These are phyloP conservation scores for Rubroboletus pulcherrimus DNA, from an alignment of 768 basidiomycete species.

Conservation along the genomic window DNA sequence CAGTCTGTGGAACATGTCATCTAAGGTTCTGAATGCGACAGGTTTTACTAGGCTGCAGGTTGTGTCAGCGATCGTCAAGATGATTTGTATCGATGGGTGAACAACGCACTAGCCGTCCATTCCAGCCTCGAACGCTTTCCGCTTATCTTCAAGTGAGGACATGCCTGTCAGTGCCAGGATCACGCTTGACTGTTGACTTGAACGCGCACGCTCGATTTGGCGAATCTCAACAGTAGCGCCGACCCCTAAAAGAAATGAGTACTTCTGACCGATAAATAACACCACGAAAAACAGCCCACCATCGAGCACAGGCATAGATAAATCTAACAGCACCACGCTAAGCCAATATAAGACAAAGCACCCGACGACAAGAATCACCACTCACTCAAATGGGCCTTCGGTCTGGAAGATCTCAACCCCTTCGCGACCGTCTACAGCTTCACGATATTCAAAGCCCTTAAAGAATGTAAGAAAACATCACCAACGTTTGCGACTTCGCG, in stretches of 20 bases:
- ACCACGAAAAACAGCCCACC: slow-evolving; percentile 40
- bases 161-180: slow-evolving; percentile 91
- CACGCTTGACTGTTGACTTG: slow-evolving; percentile 35
- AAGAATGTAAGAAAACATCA: neutral
- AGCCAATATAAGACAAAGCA: slow-evolving; percentile 1
- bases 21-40: slow-evolving; percentile 88
- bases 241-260: slow-evolving; percentile 47
- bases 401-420: slow-evolving; percentile 73
- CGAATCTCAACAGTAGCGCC: slow-evolving; percentile 84
- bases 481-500: neutral
- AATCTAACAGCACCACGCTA: slow-evolving; percentile 82
- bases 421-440: slow-evolving; percentile 81
- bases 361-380: slow-evolving; percentile 8
- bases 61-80: neutral
- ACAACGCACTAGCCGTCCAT: slow-evolving; percentile 92
- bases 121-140: slow-evolving; percentile 85
- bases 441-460: slow-evolving; percentile 69
- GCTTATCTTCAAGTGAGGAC: slow-evolving; percentile 91
- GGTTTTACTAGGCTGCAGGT: slow-evolving; percentile 81
- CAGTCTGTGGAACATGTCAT: slow-evolving; percentile 76
- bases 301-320: slow-evolving; percentile 93
- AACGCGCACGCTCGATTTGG: slow-evolving; percentile 54
- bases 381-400: slow-evolving; percentile 85
- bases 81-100: neutral
- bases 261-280: neutral